phyloP scores from a whole-genome alignment of 306 rosid species.

The Elaeagnus macrophylla region DNA sequence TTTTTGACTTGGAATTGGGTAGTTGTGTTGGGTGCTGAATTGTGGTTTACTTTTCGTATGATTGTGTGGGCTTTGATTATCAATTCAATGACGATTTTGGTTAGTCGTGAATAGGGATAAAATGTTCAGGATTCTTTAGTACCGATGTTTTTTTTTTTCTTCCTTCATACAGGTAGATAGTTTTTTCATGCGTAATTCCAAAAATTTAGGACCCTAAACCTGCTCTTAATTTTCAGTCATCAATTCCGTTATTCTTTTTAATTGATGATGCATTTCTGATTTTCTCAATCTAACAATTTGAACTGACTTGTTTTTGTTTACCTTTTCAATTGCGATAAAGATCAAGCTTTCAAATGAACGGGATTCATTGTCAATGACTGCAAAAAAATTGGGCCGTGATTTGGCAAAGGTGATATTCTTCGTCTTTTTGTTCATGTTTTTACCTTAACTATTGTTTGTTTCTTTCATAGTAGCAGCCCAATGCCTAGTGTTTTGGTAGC shows the following conservation, averaged over 20 bases:
- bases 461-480: no score
- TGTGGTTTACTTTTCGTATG: no score
- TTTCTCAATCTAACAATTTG: conserved; percentile 1
- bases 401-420: conserved; percentile 56
- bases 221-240: background rate
- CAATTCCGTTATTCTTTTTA: background rate
- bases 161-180: no score
- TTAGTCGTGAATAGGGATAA: no score
- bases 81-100: no score
- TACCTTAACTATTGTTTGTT: background rate
- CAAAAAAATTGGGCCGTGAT: conserved; percentile 74
- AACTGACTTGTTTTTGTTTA: conserved; percentile 3
- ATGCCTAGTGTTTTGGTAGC: no score
- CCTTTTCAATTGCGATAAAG: conserved; percentile 32
- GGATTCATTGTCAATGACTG: conserved; percentile 56
- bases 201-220: no score
- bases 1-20: background rate
- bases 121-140: no score
- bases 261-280: background rate
- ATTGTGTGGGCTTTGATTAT: no score
- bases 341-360: conserved; percentile 56
- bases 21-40: no score
- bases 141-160: no score
- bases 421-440: background rate
- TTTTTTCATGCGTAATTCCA: no score